phyloP scores from a whole-genome alignment of 2,329 filamentous ascomycete species.

The Xylariales sp. region DNA sequence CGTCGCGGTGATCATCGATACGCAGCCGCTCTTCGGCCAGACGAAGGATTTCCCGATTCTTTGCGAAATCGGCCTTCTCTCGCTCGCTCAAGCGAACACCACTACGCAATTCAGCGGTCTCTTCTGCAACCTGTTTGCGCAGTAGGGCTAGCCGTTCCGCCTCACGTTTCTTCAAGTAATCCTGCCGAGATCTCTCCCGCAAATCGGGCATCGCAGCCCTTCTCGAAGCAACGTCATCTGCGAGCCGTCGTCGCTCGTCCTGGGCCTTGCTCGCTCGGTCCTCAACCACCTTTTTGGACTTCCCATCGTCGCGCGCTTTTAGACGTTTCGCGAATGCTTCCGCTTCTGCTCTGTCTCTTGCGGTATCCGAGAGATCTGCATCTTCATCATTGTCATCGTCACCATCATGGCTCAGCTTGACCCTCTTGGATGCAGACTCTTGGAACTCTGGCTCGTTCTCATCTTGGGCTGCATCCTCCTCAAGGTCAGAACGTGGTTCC shows the following conservation, averaged over 20 bases:
- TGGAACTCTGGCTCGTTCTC: slow-evolving; percentile 56
- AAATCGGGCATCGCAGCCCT: slow-evolving; percentile 74
- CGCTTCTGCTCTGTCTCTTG: slow-evolving; percentile 67
- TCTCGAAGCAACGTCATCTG: slow-evolving; percentile 63
- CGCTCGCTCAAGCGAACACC: slow-evolving; percentile 69
- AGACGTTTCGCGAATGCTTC: slow-evolving; percentile 77
- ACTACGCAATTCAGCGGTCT: slow-evolving; percentile 73
- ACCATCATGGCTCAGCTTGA: slow-evolving; percentile 59
- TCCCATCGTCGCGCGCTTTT: slow-evolving; percentile 65
- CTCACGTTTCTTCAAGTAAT: slow-evolving; percentile 92
- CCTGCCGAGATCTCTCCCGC: slow-evolving; percentile 78
- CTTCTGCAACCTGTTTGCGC: slow-evolving; percentile 84
- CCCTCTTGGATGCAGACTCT: slow-evolving; percentile 67
- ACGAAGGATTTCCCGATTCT: slow-evolving; percentile 77
- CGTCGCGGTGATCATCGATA: slow-evolving; percentile 89
- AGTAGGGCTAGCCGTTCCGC: slow-evolving; percentile 80
- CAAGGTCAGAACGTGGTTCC: slow-evolving; percentile 47
- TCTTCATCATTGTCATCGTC: slow-evolving; percentile 26
- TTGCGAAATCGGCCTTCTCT: slow-evolving; percentile 84
- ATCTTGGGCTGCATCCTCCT: slow-evolving; percentile 38
- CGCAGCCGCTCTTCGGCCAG: slow-evolving; percentile 79
- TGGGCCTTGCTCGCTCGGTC: slow-evolving; percentile 47
- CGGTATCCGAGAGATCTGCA: slow-evolving; percentile 56
- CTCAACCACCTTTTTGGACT: slow-evolving; percentile 63
- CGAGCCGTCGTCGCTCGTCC: slow-evolving; percentile 57